Conservation (phyloP, 495 filamentous ascomycete genomes). For the Penicillium ucsense region DNA sequence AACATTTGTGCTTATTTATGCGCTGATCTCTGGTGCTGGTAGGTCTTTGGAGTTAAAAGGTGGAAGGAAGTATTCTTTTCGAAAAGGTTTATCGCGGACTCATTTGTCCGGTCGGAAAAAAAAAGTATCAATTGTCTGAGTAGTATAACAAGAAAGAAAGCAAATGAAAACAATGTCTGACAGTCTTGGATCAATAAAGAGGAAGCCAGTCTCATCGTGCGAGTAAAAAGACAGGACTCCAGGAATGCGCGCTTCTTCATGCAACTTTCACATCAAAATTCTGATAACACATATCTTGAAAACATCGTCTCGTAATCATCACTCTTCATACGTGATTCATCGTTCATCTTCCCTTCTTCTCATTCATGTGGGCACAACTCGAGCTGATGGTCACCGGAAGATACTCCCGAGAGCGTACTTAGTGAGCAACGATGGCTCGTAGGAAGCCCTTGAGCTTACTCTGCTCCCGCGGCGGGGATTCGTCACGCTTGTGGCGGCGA, state of each 20-base stretch:
- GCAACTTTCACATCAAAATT: constrained; percentile 8
- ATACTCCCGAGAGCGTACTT: constrained; percentile 3
- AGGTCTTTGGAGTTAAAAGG: too few species aligned
- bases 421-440: constrained; percentile 28
- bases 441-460: constrained; percentile 31
- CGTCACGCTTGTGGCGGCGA: constrained; percentile 25
- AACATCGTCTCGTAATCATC: constrained; percentile 3
- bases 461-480: constrained; percentile 21
- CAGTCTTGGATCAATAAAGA: constrained; percentile 1
- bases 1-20: too few species aligned
- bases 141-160: background rate
- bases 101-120: too few species aligned
- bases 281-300: constrained; percentile 1
- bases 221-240: constrained; percentile 14
- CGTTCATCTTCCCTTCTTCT: background rate
- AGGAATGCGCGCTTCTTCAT: constrained; percentile 21
- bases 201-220: constrained; percentile 1
- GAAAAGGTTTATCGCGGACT: too few species aligned
- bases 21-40: too few species aligned
- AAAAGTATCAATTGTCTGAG: background rate
- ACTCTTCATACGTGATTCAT: constrained; percentile 6
- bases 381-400: background rate
- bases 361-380: too few species aligned
- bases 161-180: background rate
- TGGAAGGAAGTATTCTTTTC: too few species aligned